phyloP scores from a whole-genome alignment of 768 basidiomycete species.

The Baorangia bicolor region DNA sequence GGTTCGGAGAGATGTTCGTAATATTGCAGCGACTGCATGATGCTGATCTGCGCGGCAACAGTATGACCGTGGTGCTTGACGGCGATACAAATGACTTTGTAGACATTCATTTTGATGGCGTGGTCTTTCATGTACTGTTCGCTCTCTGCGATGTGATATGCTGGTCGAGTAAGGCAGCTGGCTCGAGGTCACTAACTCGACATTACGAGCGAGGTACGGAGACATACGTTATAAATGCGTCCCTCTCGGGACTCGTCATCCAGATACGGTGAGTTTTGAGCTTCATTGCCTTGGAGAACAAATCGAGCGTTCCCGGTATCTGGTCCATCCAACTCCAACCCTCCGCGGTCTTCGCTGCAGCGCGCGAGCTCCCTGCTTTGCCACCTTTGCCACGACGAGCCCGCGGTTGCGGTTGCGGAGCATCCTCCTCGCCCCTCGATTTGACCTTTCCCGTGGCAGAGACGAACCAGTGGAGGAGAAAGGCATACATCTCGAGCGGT shows the following conservation, averaged over 20 bases:
- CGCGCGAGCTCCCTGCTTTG: conserved; percentile 43
- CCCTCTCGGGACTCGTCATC: conserved; percentile 83
- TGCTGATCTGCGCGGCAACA: conserved; percentile 80
- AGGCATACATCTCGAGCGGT: conserved; percentile 89
- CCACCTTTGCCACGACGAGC: conserved; percentile 59
- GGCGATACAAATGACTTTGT: conserved; percentile 86
- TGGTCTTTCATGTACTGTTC: conserved; percentile 85
- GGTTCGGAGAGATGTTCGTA: conserved; percentile 93
- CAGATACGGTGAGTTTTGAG: conserved; percentile 80
- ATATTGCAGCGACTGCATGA: conserved; percentile 91
- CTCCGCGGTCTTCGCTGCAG: conserved; percentile 44
- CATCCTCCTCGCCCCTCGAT: conserved; percentile 45
- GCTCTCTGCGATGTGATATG: conserved; percentile 81
- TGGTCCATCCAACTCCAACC: conserved; percentile 78
- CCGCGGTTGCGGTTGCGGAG: conserved; percentile 46
- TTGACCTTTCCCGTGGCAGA: conserved; percentile 77
- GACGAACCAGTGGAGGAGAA: conserved; percentile 91
- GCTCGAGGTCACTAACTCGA: conserved; percentile 1
- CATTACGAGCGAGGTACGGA: neutral
- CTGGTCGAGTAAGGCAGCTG: conserved; percentile 86
- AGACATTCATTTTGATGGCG: conserved; percentile 70
- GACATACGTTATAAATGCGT: conserved; percentile 71
- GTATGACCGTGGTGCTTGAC: conserved; percentile 90
- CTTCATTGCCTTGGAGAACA: conserved; percentile 71
- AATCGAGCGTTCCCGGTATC: conserved; percentile 62